Evolutionary conservation across 768 basidiomycete species (phyloP).

Genomic region (Tulasnella sp.): DNA sequence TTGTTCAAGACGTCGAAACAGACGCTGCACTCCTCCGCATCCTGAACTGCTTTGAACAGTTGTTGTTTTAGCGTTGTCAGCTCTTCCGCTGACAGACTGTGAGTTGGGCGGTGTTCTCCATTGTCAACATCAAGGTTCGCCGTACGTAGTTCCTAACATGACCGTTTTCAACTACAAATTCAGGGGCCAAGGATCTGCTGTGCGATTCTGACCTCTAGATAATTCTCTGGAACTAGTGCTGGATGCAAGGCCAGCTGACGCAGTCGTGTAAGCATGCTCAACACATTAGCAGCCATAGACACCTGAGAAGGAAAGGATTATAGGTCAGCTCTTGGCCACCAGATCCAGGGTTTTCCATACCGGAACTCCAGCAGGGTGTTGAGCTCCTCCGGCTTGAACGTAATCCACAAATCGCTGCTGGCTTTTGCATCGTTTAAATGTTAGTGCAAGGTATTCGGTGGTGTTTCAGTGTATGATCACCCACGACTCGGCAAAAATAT

Average conservation of each 20-base stretch:
- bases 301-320: constrained; percentile 33
- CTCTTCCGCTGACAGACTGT: constrained; percentile 41
- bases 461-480: not conserved
- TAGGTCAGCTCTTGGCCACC: not conserved
- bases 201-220: constrained; percentile 43
- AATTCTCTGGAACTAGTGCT: constrained; percentile 57
- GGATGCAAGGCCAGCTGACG: constrained; percentile 77
- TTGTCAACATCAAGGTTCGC: constrained; percentile 1
- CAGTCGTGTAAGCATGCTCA: constrained; percentile 78
- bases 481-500: constrained; percentile 30
- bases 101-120: constrained; percentile 9
- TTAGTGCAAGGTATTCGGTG: not conserved
- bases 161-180: not conserved
- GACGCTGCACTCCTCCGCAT: constrained; percentile 67
- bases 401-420: constrained; percentile 49
- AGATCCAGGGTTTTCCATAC: not conserved
- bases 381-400: constrained; percentile 25
- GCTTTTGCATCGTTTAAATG: not conserved
- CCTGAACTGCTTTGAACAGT: constrained; percentile 60
- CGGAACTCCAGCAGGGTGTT: not conserved
- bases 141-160: not conserved
- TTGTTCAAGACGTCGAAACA: constrained; percentile 31
- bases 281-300: constrained; percentile 44
- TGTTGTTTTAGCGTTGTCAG: constrained; percentile 45
- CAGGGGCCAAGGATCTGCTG: no score